Percentiles rank a stretch among this genome's conserved stretches.
Conservation (phyloP, 352 stramenopile species). For the Thalassiosira mediterranea region DNA sequence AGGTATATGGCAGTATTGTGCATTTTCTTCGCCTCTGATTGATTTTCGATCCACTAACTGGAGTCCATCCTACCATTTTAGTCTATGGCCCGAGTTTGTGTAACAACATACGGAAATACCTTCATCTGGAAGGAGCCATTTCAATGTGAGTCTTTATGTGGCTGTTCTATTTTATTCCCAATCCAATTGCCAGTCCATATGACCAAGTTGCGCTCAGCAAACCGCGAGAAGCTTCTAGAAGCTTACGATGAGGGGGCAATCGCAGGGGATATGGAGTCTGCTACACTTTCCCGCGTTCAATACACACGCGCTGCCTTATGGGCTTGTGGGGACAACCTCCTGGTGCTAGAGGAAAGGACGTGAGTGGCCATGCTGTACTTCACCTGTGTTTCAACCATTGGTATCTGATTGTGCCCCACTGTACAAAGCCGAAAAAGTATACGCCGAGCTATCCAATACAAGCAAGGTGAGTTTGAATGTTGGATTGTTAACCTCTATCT, state of each 20-base stretch:
- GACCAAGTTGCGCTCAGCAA: conserved; percentile 6
- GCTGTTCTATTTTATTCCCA: background rate
- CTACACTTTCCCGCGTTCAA: background rate
- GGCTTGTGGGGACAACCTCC: conserved; percentile 8
- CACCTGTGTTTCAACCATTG: background rate
- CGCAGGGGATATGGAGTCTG: conserved; percentile 21
- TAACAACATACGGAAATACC: conserved; percentile 16
- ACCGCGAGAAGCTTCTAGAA: conserved; percentile 17
- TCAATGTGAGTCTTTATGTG: conserved; percentile 20
- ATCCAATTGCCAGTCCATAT: background rate
- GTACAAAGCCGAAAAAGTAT: background rate
- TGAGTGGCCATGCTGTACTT: background rate
- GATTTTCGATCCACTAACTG: no score
- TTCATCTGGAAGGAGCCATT: conserved; percentile 27
- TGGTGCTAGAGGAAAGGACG: conserved; percentile 4
- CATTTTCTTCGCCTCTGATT: background rate
- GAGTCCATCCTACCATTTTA: background rate
- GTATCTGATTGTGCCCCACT: background rate
- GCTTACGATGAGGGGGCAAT: conserved; percentile 8
- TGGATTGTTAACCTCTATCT: background rate
- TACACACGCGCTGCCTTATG: background rate
- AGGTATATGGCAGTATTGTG: conserved; percentile 2
- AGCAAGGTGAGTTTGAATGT: background rate
- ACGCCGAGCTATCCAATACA: background rate
- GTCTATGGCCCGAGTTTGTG: conserved; percentile 27